Percentiles rank a stretch among this genome's conserved stretches.
Conservation (phyloP, 768 basidiomycete genomes). For the Phaeotremella fagi region DNA sequence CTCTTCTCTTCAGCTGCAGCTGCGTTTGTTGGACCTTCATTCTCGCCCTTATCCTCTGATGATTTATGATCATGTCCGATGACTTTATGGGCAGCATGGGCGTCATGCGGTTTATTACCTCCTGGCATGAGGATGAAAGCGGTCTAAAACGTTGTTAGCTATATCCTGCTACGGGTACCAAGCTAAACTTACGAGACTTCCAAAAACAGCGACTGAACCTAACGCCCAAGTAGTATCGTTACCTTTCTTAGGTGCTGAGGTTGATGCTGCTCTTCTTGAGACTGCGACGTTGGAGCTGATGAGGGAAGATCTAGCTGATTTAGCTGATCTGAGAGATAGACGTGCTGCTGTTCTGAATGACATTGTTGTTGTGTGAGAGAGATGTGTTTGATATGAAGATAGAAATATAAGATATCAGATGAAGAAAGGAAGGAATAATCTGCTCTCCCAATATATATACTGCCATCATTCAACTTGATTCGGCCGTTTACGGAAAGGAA, state of each 20-base stretch:
- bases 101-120: conserved; percentile 12
- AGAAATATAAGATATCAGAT: too few species aligned
- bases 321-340: conserved; percentile 7
- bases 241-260: neutral
- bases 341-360: conserved; percentile 13
- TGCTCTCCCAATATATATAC: too few species aligned
- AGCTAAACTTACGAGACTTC: conserved; percentile 8
- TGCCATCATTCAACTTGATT: too few species aligned
- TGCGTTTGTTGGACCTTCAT: neutral
- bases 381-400: too few species aligned
- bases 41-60: conserved; percentile 8
- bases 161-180: neutral
- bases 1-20: neutral
- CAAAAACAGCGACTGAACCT: conserved; percentile 19
- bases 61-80: conserved; percentile 1
- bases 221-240: conserved; percentile 15
- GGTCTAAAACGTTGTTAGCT: neutral
- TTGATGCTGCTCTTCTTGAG: conserved; percentile 9
- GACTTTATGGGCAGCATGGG: conserved; percentile 5
- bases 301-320: conserved; percentile 2
- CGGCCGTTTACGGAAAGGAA: neutral
- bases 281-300: conserved; percentile 1
- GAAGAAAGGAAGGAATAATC: too few species aligned
- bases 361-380: conserved; percentile 2
- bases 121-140: conserved; percentile 20